Evolutionary conservation across 169 alveolate species (phyloP).

Genomic region (Plasmodium knowlesi): DNA sequence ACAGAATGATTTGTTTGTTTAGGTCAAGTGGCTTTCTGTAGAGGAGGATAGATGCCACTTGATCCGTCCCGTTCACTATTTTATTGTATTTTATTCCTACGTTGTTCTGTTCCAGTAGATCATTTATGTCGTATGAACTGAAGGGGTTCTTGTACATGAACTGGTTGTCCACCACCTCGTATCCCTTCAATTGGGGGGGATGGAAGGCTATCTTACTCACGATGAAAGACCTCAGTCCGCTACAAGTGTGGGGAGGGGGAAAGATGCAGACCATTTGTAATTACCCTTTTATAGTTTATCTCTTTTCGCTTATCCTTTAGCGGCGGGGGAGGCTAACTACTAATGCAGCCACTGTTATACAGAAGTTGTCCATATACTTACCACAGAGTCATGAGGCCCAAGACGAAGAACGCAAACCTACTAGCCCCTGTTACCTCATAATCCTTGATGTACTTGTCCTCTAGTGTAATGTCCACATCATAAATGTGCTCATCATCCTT

Average conservation of each 20-base stretch:
- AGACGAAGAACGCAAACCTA: background rate
- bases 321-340: background rate
- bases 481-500: background rate
- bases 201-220: slow-evolving; percentile 81
- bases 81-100: slow-evolving; percentile 12
- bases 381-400: background rate
- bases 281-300: background rate
- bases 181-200: slow-evolving; percentile 82
- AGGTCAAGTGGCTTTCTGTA: slow-evolving; percentile 31
- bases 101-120: background rate
- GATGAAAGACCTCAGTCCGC: slow-evolving; percentile 76
- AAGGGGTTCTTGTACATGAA: slow-evolving; percentile 46
- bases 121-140: slow-evolving; percentile 1
- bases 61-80: slow-evolving; percentile 17
- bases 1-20: slow-evolving; percentile 80
- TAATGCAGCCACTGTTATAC: background rate
- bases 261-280: background rate
- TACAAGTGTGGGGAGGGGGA: background rate
- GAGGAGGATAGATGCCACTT: background rate
- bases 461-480: background rate
- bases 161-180: slow-evolving; percentile 68
- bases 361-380: background rate
- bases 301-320: background rate
- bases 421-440: background rate
- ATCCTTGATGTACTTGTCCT: background rate